Conservation (phyloP, 495 filamentous ascomycete species). For the Aspergillus ellipticus region DNA sequence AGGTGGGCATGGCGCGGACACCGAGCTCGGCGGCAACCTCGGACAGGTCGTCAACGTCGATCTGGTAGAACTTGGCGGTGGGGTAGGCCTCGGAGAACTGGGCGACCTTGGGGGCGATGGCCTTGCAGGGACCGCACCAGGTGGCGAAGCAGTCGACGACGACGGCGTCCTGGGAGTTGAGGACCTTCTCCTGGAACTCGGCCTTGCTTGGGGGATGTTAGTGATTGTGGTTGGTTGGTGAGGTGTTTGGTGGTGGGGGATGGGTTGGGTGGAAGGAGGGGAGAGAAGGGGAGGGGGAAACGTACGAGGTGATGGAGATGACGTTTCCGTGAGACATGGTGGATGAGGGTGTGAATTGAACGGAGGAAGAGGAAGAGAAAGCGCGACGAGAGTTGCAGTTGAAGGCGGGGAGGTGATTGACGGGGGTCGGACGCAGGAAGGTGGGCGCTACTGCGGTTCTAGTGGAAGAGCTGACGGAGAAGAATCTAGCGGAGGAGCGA, state of each 20-base stretch:
- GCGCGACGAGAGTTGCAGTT: constrained; percentile 11
- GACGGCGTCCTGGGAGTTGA: constrained; percentile 50
- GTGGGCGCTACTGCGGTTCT: constrained; percentile 8
- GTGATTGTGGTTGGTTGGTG: not conserved
- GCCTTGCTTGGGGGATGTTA: constrained; percentile 45
- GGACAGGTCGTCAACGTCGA: constrained; percentile 83
- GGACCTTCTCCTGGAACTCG: constrained; percentile 48
- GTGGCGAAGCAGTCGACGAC: constrained; percentile 83
- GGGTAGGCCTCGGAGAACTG: constrained; percentile 55
- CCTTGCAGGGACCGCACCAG: constrained; percentile 96
- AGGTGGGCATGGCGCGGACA: constrained; percentile 95
- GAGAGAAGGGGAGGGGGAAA: not conserved
- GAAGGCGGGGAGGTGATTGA: constrained; percentile 26
- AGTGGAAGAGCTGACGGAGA: constrained; percentile 4
- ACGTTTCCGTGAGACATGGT: constrained; percentile 47
- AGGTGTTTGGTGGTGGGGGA: too few relatives aligned
- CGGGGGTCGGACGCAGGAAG: constrained; percentile 17
- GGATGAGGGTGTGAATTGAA: constrained; percentile 40
- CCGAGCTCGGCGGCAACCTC: constrained; percentile 74
- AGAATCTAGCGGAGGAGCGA: constrained; percentile 15
- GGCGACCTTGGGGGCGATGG: constrained; percentile 70
- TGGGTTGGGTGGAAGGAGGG: too few relatives aligned
- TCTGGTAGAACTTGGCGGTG: constrained; percentile 73
- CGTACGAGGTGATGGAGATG: constrained; percentile 32
- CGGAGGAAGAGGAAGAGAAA: constrained; percentile 32